Evolutionary conservation across 495 filamentous ascomycete species (phyloP).

Genomic region (Xylaria grammica): DNA sequence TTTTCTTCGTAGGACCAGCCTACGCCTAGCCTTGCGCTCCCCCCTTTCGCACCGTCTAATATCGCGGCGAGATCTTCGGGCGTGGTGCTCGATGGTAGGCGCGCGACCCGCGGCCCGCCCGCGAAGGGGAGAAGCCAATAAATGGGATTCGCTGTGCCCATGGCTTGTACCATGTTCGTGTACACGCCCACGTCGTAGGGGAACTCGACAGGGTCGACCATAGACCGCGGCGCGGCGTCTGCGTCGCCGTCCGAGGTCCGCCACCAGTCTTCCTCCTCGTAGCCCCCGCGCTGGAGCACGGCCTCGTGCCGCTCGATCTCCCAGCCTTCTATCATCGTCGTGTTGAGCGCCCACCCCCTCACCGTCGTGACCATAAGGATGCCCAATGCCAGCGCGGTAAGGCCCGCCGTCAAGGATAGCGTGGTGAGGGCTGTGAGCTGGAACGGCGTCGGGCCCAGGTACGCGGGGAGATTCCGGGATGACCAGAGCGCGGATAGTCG

Average conservation of each 20-base stretch:
- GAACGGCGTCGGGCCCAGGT: constrained; percentile 72
- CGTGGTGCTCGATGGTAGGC: constrained; percentile 3
- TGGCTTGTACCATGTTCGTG: constrained; percentile 73
- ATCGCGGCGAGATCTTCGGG: not conserved
- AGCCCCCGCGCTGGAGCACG: constrained; percentile 69
- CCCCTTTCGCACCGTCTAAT: constrained; percentile 9
- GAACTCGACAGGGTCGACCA: constrained; percentile 74
- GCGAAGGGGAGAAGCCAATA: constrained; percentile 57
- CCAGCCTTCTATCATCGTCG: constrained; percentile 91
- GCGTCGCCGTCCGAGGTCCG: constrained; percentile 30
- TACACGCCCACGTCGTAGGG: constrained; percentile 92
- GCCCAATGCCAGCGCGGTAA: constrained; percentile 68
- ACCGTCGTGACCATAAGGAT: constrained; percentile 63
- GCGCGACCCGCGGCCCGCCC: constrained; percentile 40
- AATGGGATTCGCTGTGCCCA: constrained; percentile 63
- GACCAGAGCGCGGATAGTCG: constrained; percentile 69
- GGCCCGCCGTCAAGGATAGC: constrained; percentile 62
- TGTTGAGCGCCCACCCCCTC: constrained; percentile 50
- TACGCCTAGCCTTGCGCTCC: constrained; percentile 29
- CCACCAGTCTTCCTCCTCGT: constrained; percentile 58
- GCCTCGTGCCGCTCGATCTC: constrained; percentile 87
- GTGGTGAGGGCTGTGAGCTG: constrained; percentile 72
- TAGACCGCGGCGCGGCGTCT: constrained; percentile 41
- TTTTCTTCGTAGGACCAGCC: constrained; percentile 81
- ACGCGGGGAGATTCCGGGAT: constrained; percentile 72